A percentile compares a stretch with the other conserved stretches of the same genome.
Conservation (phyloP, 2,329 filamentous ascomycete species). For the Fusarium nygamai region DNA sequence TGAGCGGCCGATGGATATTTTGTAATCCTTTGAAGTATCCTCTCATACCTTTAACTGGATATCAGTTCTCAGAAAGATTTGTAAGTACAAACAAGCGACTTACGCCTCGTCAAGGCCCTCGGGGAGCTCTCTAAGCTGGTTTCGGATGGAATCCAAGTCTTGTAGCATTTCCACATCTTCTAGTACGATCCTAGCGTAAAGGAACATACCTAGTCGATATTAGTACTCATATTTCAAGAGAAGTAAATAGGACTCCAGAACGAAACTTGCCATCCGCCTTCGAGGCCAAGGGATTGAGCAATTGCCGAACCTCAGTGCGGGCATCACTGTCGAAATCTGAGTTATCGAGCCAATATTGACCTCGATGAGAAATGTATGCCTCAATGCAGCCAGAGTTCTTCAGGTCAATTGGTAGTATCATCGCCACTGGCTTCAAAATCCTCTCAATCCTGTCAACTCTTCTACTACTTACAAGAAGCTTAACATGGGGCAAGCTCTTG, state of each 20-base stretch:
- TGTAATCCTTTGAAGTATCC: not conserved
- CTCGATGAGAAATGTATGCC: not conserved
- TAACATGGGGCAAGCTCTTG: not conserved
- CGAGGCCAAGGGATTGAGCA: not conserved
- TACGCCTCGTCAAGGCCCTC: not conserved
- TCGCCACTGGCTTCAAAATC: not conserved
- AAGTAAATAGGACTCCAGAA: too few species aligned
- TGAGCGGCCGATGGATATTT: not conserved
- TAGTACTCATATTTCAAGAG: too few species aligned
- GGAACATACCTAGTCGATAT: not conserved
- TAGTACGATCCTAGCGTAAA: not conserved
- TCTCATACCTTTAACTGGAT: not conserved
- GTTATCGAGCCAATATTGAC: not conserved
- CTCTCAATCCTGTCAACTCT: not conserved
- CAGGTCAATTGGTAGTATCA: not conserved
- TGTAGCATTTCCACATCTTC: not conserved
- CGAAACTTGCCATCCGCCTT: not conserved
- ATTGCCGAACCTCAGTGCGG: not conserved
- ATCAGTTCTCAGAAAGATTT: not conserved
- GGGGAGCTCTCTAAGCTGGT: not conserved
- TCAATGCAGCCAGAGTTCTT: not conserved
- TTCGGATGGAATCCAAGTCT: not conserved
- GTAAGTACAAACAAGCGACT: rapidly evolving
- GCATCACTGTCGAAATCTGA: not conserved
- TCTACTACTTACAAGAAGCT: not conserved